Evolutionary conservation across 352 stramenopile species (phyloP).

Genomic region (Phytophthora sojae): DNA sequence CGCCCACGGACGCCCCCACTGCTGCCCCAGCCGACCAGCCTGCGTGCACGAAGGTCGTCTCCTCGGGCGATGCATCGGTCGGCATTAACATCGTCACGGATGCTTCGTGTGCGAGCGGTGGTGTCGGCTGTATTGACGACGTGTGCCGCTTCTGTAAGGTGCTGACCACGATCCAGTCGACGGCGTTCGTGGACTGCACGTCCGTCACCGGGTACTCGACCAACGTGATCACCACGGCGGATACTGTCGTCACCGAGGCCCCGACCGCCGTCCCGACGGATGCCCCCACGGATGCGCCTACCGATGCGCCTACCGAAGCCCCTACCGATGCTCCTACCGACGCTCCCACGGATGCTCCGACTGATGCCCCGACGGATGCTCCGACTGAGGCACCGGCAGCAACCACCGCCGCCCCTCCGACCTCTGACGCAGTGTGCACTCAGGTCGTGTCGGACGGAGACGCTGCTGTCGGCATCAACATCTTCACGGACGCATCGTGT

Average conservation of each 20-base stretch:
- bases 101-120: constrained; percentile 25
- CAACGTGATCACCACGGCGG: not conserved
- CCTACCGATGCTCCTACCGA: not conserved
- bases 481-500: too few species aligned
- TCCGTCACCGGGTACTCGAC: constrained; percentile 18
- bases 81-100: constrained; percentile 42
- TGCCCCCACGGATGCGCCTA: not conserved
- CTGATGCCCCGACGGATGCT: too few species aligned
- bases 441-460: too few species aligned
- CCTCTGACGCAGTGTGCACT: too few species aligned
- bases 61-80: constrained; percentile 29
- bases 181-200: constrained; percentile 24
- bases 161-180: constrained; percentile 2
- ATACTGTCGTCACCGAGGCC: not conserved
- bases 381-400: not conserved
- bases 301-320: not conserved
- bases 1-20: constrained; percentile 9
- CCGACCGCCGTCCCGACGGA: not conserved
- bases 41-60: constrained; percentile 26
- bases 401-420: too few species aligned
- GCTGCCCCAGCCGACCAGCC: not conserved
- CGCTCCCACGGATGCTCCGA: not conserved
- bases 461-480: too few species aligned
- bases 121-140: constrained; percentile 28
- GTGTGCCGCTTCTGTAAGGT: constrained; percentile 56